A percentile compares a stretch with the other conserved stretches of the same genome.
These are phyloP conservation scores for Dovyalis caffra DNA, from an alignment of 345 rosid genomes.

Conservation along the genomic window DNA sequence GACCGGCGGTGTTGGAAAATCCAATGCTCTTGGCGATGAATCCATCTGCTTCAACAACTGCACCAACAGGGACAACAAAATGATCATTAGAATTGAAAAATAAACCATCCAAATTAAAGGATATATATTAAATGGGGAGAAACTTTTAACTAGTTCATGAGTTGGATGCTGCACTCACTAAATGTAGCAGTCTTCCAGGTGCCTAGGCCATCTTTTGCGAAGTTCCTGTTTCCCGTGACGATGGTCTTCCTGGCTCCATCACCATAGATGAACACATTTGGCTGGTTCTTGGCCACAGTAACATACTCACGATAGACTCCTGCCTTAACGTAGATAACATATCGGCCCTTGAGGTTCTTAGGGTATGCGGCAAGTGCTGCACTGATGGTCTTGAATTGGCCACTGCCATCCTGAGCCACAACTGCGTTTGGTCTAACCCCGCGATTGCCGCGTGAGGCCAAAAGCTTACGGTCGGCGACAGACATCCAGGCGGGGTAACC, in stretches of 20 bases:
- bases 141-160: background rate
- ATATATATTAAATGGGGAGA: background rate
- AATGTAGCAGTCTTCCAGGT: conserved; percentile 33
- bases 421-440: conserved; percentile 17
- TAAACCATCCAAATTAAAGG: background rate
- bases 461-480: conserved; percentile 15
- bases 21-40: conserved; percentile 22
- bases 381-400: conserved; percentile 22
- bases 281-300: conserved; percentile 2
- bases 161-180: conserved; percentile 4
- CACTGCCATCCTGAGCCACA: conserved; percentile 29
- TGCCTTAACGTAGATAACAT: conserved; percentile 25
- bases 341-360: conserved; percentile 1
- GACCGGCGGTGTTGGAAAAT: conserved; percentile 31
- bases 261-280: conserved; percentile 23
- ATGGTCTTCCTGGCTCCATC: conserved; percentile 24
- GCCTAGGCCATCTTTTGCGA: conserved; percentile 8
- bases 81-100: background rate
- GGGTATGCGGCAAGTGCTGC: conserved; percentile 23
- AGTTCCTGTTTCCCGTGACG: conserved; percentile 24
- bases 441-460: background rate
- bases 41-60: conserved; percentile 27
- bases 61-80: background rate
- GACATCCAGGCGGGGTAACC: conserved; percentile 31
- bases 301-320: conserved; percentile 21